Base-by-base conservation (phyloP, 768 basidiomycete species). In the Naganishia kalamii region DNA sequence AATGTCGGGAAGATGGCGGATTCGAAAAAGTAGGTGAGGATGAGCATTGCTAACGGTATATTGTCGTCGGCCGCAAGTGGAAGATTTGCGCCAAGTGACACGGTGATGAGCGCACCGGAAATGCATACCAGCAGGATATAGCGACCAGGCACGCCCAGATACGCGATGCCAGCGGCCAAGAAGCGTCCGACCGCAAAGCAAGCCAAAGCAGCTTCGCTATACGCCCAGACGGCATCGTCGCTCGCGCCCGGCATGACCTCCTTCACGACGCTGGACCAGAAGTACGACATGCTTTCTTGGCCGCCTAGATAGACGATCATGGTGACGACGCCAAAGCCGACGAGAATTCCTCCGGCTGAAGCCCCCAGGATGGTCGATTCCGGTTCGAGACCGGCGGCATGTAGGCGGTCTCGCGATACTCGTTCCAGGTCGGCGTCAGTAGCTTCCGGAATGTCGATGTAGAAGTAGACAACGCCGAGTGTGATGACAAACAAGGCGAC, bases 401-500 rank as follows among this genome's bases (percentile, higher is more conserved):
- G 61, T 1, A 72, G 63, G 32, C 73, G 65, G n/a, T 70, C 57
- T 3, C 13, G 11, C 2, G 72, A 69, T 27, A 72, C 62, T 11
- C 54, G 43, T 54, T 74, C 72, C 27, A 77, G 67, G 23, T 74
- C 73, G 19, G 70, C 72, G 49, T 77, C 72, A 10, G 54, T 61
- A 0, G 70, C 74, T 59, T 75, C 74, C n/a, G 70, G 67, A 12
- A 77, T 63, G 4, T 71, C 70, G 48, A 74, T 70, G 64, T 77
- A 77, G 66, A 70, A 74, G 68, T 74, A 77, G 29, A 74, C 62
- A 4, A 73, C 70, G 8, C 74, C 74, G 13, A 77, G 68, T 27
- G 68, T 51, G 40, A 74, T 67, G n/a, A 73, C 76, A 33, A 75
- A 75, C 1, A 77, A 63, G 10, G 73, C 69, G 1, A 77, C 69